Evolutionary conservation across 2,329 filamentous ascomycete species (phyloP), one percentile per base, ranked within the genome.

Genomic region (Aphanocladium album): DNA sequence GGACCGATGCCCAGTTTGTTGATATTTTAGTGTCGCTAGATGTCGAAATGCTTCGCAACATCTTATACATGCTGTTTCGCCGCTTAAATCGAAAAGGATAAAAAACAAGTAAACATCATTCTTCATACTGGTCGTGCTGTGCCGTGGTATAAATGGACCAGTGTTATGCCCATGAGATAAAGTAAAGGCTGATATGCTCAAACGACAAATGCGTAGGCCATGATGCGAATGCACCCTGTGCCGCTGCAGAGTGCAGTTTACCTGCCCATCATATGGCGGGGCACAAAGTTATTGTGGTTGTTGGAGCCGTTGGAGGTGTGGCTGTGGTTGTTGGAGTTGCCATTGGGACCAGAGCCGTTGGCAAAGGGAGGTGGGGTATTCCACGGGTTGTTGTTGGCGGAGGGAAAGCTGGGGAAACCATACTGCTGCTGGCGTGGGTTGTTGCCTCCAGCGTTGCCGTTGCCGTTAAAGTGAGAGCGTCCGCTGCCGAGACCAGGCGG

Each of bases 401-500:
- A 59, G 14, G 66, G 52, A 47, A 68, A 69, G 12, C 64, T 64
- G 23, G 64, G 62, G 49, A 39, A 60, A 17, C 39, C 19, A 41
- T 49, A 54, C 4, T 46, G 49, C 14, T 43, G 39, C 33, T 43
- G 37, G 12, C 25, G n/a, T 17, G 21, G 23, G 45, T 21, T 46
- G 57, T 21, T 53, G 16, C 21, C 27, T 19, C 23, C 35, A 41
- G 19, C n/a, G 23, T 51, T 43, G 43, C 14, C 23, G 37, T 51
- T 43, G 46, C 25, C 37, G 6, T 23, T 50, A 21, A 47, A 53
- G 52, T 62, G 63, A 35, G 60, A 46, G 19, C 70, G 70, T 16
- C 67, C 65, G 19, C 63, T 61, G 16, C 77, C 79, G 37, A 93
- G 78, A 14, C 90, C 90, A 2, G 91, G 90, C 16, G 92, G 92